Evolutionary conservation across 768 basidiomycete genomes (phyloP).

Genomic region (Rhodotorula diobovata): DNA sequence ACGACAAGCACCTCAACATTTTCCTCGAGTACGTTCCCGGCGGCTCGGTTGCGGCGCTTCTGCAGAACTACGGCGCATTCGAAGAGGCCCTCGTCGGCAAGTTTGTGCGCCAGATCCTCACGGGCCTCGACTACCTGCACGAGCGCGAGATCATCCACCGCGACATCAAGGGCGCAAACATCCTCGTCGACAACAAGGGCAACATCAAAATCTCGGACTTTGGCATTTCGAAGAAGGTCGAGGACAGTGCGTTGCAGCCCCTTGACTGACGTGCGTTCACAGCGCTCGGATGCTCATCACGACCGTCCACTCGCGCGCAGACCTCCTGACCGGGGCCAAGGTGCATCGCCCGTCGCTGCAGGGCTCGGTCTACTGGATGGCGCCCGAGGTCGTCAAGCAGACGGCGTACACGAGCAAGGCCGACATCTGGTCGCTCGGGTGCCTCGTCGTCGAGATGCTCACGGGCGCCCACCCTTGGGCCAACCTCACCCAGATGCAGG

Average conservation of each 20-base stretch:
- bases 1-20: constrained; percentile 74
- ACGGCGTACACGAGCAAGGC: constrained; percentile 94
- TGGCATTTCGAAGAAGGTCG: constrained; percentile 96
- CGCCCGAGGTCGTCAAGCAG: constrained; percentile 96
- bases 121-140: constrained; percentile 88
- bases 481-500: constrained; percentile 96
- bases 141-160: constrained; percentile 87
- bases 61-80: constrained; percentile 81
- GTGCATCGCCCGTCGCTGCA: constrained; percentile 87
- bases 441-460: constrained; percentile 98
- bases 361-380: constrained; percentile 99
- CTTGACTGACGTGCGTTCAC: too few relatives aligned
- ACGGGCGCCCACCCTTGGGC: constrained; percentile 94
- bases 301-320: constrained; percentile 29
- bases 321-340: constrained; percentile 55
- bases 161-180: constrained; percentile 98
- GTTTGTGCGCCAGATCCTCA: constrained; percentile 84
- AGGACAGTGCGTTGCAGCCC: constrained; percentile 67
- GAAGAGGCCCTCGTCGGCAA: constrained; percentile 86
- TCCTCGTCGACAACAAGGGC: constrained; percentile 87
- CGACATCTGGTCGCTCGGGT: constrained; percentile 93
- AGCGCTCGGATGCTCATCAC: neutral
- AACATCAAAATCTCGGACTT: constrained; percentile 97
- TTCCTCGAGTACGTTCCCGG: constrained; percentile 99
- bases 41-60: constrained; percentile 82